Evolutionary conservation across 1,284 basidiomycete species (phyloP).

Genomic region (Phaffia rhodozyma): DNA sequence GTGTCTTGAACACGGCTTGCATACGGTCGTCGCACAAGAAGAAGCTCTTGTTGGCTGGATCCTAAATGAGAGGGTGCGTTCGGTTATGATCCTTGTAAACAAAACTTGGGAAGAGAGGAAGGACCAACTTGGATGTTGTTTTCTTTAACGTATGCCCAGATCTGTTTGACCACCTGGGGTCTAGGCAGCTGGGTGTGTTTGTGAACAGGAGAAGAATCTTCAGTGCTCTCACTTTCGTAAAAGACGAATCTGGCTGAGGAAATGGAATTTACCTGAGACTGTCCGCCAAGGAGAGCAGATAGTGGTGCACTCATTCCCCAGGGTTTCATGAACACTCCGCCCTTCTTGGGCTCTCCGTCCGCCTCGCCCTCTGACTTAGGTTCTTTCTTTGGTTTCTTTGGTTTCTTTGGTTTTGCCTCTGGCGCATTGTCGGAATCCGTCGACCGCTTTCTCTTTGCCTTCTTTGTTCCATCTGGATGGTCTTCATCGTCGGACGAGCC

Average conservation of each 20-base stretch:
- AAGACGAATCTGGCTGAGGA: not conserved
- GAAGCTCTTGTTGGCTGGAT: constrained; percentile 38
- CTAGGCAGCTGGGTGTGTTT: constrained; percentile 31
- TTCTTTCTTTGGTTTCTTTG: constrained; percentile 23
- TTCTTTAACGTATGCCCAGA: constrained; percentile 44
- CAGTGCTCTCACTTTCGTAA: not conserved
- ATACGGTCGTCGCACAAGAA: constrained; percentile 41
- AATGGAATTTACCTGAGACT: not conserved
- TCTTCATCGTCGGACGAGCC: constrained; percentile 20
- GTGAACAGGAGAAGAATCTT: constrained; percentile 1
- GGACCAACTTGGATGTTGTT: constrained; percentile 34
- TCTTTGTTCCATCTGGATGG: no score
- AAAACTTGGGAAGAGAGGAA: not conserved
- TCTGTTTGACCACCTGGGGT: constrained; percentile 41
- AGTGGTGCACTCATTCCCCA: constrained; percentile 32
- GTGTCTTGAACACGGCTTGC: constrained; percentile 37
- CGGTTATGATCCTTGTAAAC: not conserved
- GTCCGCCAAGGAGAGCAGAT: not conserved
- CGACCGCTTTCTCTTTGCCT: no score
- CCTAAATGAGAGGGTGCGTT: constrained; percentile 18
- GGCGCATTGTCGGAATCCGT: constrained; percentile 14
- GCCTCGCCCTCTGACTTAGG: constrained; percentile 21
- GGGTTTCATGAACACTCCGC: constrained; percentile 35
- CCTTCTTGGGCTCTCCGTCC: constrained; percentile 22
- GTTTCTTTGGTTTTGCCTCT: constrained; percentile 29